Percentiles rank a stretch among this genome's conserved stretches.
These are phyloP conservation scores for Serendipita sp. DNA, from an alignment of 768 basidiomycete genomes.

Conservation along the genomic window DNA sequence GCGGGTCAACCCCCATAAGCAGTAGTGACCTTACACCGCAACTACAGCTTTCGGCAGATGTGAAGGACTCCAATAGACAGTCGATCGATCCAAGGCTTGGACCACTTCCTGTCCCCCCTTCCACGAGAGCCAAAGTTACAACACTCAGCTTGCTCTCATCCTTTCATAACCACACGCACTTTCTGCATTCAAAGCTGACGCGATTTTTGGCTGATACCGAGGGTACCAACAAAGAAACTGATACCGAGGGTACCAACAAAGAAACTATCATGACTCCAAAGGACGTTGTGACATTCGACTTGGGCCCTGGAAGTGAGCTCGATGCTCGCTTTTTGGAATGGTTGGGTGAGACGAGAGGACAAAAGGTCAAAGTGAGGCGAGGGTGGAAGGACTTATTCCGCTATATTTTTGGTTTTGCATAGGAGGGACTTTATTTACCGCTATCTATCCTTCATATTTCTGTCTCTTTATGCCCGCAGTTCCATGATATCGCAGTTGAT, in stretches of 20 bases:
- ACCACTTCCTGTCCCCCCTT: background rate
- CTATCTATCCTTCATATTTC: background rate
- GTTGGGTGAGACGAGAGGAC: constrained; percentile 31
- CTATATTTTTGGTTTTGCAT: constrained; percentile 26
- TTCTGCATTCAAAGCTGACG: constrained; percentile 35
- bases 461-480: background rate
- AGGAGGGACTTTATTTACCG: background rate
- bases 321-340: constrained; percentile 69
- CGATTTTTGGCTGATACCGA: constrained; percentile 16
- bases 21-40: background rate
- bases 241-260: constrained; percentile 10
- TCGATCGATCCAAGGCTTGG: constrained; percentile 2
- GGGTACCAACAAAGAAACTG: background rate
- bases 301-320: constrained; percentile 53
- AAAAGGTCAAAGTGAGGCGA: constrained; percentile 25
- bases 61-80: background rate
- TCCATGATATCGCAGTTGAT: background rate
- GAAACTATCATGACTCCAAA: constrained; percentile 37
- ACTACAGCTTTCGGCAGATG: background rate
- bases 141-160: constrained; percentile 49
- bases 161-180: constrained; percentile 46
- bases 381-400: constrained; percentile 35
- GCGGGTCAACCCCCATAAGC: background rate
- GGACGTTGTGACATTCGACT: constrained; percentile 51
- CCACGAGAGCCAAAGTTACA: background rate